phyloP scores from a whole-genome alignment of 768 basidiomycete genomes.

The Daedaleopsis nitida region DNA sequence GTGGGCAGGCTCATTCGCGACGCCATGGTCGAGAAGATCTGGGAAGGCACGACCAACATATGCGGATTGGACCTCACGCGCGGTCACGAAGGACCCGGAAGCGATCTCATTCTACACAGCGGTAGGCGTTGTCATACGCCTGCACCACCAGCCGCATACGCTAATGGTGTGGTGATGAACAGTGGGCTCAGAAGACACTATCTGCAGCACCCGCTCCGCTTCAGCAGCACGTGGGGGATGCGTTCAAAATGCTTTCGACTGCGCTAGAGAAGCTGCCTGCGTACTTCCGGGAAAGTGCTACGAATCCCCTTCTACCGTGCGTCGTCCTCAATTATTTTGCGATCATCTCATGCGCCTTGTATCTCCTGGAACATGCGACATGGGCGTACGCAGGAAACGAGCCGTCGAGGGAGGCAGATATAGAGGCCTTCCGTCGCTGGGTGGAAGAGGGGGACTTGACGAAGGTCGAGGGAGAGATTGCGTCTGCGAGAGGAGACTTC shows the following conservation, averaged over 20 bases:
- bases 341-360: conserved; percentile 51
- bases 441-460: conserved; percentile 24
- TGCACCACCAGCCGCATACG: conserved; percentile 23
- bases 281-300: conserved; percentile 37
- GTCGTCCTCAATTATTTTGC: conserved; percentile 62
- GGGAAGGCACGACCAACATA: conserved; percentile 77
- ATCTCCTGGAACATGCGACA: conserved; percentile 68
- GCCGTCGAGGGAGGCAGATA: conserved; percentile 41
- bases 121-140: conserved; percentile 38
- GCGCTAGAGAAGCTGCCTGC: conserved; percentile 29
- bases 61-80: conserved; percentile 66
- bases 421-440: conserved; percentile 58
- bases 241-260: neutral
- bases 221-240: neutral
- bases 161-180: conserved; percentile 31
- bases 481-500: neutral
- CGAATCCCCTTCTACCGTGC: conserved; percentile 52
- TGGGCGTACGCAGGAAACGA: conserved; percentile 47
- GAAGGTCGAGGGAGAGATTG: neutral
- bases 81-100: conserved; percentile 42
- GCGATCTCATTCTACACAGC: conserved; percentile 49
- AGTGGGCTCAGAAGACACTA: conserved; percentile 2
- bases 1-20: conserved; percentile 56
- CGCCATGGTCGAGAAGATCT: conserved; percentile 75
- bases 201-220: neutral